These are phyloP conservation scores for Arachnopeziza araneosa DNA, from an alignment of 2,329 filamentous ascomycete species.

Conservation along the genomic window DNA sequence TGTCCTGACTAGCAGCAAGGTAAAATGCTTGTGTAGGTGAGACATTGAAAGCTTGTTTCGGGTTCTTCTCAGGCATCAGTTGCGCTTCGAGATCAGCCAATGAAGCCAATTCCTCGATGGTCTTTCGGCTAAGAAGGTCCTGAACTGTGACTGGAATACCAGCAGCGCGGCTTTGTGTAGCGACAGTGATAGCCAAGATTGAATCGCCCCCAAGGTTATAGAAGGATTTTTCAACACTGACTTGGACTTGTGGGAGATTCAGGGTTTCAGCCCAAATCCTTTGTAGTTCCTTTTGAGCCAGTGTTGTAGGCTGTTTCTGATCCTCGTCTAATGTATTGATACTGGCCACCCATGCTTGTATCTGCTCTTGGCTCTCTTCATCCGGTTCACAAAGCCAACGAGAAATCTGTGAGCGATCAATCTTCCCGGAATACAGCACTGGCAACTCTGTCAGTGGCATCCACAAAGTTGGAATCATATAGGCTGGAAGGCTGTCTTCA, in stretches of 20 bases:
- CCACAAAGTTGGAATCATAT: slow-evolving; percentile 34
- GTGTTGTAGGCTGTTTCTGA: neutral
- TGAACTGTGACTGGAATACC: no score
- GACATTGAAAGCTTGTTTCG: slow-evolving; percentile 9
- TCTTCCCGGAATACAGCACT: slow-evolving; percentile 26
- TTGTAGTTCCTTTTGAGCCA: slow-evolving; percentile 6
- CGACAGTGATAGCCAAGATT: slow-evolving; percentile 23
- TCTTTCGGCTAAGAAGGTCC: no score
- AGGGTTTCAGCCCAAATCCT: slow-evolving; percentile 11
- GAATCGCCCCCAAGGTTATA: slow-evolving; percentile 19
- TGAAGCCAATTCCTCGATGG: no score
- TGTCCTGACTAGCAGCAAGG: slow-evolving; percentile 14
- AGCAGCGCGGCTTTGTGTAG: no score
- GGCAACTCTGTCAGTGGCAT: slow-evolving; percentile 28
- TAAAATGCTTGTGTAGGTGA: slow-evolving; percentile 26
- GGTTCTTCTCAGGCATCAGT: no score
- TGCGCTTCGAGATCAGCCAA: no score
- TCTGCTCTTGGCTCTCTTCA: neutral
- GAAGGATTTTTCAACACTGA: slow-evolving; percentile 12
- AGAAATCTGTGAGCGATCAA: slow-evolving; percentile 23
- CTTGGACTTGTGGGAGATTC: slow-evolving; percentile 7
- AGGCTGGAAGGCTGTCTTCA: slow-evolving; percentile 17
- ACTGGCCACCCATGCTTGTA: no score
- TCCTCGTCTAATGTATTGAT: no score
- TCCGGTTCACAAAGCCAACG: neutral